Evolutionary conservation across 2,329 filamentous ascomycete species (phyloP), one percentile per base, ranked within the genome.

Genomic region (Talaromyces rugulosus): DNA sequence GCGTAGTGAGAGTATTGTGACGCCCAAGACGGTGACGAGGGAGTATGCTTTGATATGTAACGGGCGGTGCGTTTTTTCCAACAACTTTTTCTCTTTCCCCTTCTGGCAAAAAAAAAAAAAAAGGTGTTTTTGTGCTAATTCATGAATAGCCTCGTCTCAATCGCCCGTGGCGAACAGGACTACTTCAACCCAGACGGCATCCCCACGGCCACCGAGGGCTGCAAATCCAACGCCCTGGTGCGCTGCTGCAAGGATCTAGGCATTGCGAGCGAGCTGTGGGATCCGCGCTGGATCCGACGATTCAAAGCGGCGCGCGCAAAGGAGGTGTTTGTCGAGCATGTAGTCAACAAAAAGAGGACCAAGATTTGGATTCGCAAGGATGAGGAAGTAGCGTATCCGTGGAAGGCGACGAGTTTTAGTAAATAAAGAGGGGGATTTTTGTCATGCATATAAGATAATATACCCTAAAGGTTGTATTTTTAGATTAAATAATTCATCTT

Each of bases 171-270:
- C 73, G 95, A 98, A 77, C 94, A 96, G 81, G 87, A 90, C 67
- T 99, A 96, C 79, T 99, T 98, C 79, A 87, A 85, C 68, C 85
- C 91, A 36, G 93, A 97, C 68, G 89, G 90, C 60, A 92, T 99
- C 66, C 92, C 95, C 30, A 96, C 93, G 1, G 93, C 95, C 8
- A 93, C 93, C 63, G 95, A 99, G 78, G 95, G 95, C 59, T 96
- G 92, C 83, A 97, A 97, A 79, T 96, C 92, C 65, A 99, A 99
- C 74, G 95, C 95, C 12, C 83, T 99, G 67, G 96, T 98, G 88
- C 90, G 95, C 62, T 98, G 94, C 84, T 98, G 95, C 82, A 99
- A 99, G 81, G 95, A 99, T 76, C 80, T 99, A 34, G 95, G 95
- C 40, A 90, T 99, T 66, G 95, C 92, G 1, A 93, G 89, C 66